Percentiles rank a stretch among this genome's conserved stretches.
These are phyloP conservation scores for Fomitiporia mediterranea DNA, from an alignment of 1,284 basidiomycete genomes.

Conservation along the genomic window DNA sequence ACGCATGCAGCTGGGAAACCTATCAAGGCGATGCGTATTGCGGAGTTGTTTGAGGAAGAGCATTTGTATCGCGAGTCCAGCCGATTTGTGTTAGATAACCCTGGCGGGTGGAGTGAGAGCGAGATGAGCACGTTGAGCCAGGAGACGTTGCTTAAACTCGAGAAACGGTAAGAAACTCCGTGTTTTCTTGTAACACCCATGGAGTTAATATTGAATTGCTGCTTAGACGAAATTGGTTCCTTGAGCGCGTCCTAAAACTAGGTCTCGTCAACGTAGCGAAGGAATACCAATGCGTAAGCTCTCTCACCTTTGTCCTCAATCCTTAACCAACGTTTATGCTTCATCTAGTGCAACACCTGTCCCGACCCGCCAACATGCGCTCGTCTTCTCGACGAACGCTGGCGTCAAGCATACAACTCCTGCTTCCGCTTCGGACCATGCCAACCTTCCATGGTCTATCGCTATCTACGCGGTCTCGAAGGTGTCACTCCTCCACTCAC, in stretches of 20 bases:
- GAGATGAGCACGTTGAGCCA: constrained; percentile 77
- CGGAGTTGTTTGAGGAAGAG: constrained; percentile 81
- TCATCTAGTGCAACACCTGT: constrained; percentile 69
- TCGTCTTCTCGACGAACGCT: constrained; percentile 88
- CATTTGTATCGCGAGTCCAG: constrained; percentile 87
- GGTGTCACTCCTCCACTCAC: constrained; percentile 77
- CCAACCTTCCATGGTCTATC: constrained; percentile 87
- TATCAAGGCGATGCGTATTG: constrained; percentile 86
- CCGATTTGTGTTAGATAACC: constrained; percentile 87
- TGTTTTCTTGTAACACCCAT: not conserved
- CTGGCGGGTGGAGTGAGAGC: constrained; percentile 77
- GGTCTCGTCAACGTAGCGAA: constrained; percentile 82
- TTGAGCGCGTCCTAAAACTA: constrained; percentile 89
- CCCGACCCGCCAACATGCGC: constrained; percentile 79
- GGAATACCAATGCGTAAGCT: constrained; percentile 82
- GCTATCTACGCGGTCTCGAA: constrained; percentile 77
- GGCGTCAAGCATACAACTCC: constrained; percentile 82
- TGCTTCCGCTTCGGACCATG: constrained; percentile 87
- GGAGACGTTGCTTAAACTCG: constrained; percentile 80
- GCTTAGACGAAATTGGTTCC: constrained; percentile 81
- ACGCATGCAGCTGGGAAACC: constrained; percentile 88
- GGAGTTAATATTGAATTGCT: not conserved
- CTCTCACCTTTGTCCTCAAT: not conserved
- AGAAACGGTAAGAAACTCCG: constrained; percentile 60
- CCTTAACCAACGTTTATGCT: constrained; percentile 4